Conservation (phyloP, 768 basidiomycete genomes). For the Trametes cingulata region DNA sequence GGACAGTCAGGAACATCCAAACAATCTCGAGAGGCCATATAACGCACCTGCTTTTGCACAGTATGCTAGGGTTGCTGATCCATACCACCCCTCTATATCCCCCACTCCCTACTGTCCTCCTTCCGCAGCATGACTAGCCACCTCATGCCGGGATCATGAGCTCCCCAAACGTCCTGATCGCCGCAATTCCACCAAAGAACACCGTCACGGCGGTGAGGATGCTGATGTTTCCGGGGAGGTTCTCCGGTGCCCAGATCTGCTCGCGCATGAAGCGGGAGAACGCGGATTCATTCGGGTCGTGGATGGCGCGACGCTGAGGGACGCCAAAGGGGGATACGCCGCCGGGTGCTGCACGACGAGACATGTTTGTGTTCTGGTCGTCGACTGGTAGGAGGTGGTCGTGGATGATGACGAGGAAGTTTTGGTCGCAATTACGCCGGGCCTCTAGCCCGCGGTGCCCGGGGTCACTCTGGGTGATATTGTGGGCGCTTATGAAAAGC, state of each 20-base stretch:
- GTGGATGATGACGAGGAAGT: slow-evolving; percentile 6
- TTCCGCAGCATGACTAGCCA: not conserved
- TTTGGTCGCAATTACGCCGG: not conserved
- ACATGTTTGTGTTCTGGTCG: slow-evolving; percentile 44
- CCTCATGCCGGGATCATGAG: slow-evolving; percentile 66
- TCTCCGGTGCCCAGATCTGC: slow-evolving; percentile 72
- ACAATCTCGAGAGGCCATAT: no score
- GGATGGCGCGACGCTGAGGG: slow-evolving; percentile 40
- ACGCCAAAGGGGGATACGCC: slow-evolving; percentile 53
- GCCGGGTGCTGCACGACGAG: slow-evolving; percentile 62
- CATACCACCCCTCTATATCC: not conserved
- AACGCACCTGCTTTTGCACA: no score
- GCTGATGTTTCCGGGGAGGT: slow-evolving; percentile 72
- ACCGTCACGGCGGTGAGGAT: slow-evolving; percentile 64
- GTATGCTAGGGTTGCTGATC: no score
- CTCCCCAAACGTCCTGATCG: slow-evolving; percentile 77
- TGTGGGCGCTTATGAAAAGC: not conserved
- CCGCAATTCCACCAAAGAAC: slow-evolving; percentile 71
- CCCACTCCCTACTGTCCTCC: not conserved
- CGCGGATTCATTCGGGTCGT: slow-evolving; percentile 62
- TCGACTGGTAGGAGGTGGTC: not conserved
- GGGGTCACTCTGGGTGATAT: not conserved
- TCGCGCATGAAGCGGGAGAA: slow-evolving; percentile 58
- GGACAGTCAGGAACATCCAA: no score
- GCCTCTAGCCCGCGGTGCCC: not conserved